These are phyloP conservation scores for Acrasis kona DNA, from an alignment of 78 protist genomes.

Conservation along the genomic window DNA sequence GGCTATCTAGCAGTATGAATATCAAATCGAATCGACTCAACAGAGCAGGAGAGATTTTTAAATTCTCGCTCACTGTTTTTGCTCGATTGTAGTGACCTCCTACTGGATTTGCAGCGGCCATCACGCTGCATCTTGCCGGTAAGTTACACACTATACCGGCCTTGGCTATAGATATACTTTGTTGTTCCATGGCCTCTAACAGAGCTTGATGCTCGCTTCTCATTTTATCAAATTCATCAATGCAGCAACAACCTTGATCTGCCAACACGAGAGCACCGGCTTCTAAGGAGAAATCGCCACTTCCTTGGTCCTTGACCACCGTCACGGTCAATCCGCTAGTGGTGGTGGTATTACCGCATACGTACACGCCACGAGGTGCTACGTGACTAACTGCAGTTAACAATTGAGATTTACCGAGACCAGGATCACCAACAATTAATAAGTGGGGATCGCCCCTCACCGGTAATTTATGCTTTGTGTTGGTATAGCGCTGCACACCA, in stretches of 20 bases:
- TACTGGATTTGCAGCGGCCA: constrained; percentile 98
- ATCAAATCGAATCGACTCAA: constrained; percentile 94
- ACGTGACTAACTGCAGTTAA: constrained; percentile 56
- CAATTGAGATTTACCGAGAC: constrained; percentile 93
- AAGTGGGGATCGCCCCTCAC: constrained; percentile 88
- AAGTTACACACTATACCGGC: constrained; percentile 95
- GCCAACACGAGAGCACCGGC: constrained; percentile 90
- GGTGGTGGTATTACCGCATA: constrained; percentile 94
- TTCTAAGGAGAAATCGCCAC: constrained; percentile 89
- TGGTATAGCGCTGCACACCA: constrained; percentile 45
- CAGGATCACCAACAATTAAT: constrained; percentile 98
- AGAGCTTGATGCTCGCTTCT: constrained; percentile 72
- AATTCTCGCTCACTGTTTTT: constrained; percentile 88
- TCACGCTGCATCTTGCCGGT: constrained; percentile 84
- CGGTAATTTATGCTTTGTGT: constrained; percentile 16
- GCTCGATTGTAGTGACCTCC: constrained; percentile 88
- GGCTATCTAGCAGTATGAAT: constrained; percentile 87
- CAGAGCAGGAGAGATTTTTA: constrained; percentile 69
- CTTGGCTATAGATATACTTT: constrained; percentile 87
- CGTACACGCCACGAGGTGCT: constrained; percentile 94
- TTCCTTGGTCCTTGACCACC: constrained; percentile 49
- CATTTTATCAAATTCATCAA: constrained; percentile 99
- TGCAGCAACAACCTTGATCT: constrained; percentile 93
- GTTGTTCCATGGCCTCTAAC: constrained; percentile 99
- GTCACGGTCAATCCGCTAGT: constrained; percentile 95